phyloP scores from a whole-genome alignment of 768 basidiomycete genomes.

The Agaricus bisporus region DNA sequence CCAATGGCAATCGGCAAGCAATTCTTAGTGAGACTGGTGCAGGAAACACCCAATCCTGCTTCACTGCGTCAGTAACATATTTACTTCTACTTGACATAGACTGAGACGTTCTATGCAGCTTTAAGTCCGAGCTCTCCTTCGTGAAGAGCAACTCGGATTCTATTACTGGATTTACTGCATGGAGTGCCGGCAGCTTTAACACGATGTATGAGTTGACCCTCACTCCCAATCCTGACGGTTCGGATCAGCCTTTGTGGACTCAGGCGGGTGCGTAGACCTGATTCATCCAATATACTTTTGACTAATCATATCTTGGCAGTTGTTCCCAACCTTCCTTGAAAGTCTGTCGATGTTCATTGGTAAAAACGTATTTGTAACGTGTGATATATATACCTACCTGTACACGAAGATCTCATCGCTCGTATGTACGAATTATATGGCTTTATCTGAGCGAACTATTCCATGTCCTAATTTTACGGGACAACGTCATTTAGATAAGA shows the following conservation, averaged over 20 bases:
- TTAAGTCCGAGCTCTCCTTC: slow-evolving; percentile 37
- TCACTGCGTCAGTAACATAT: slow-evolving; percentile 23
- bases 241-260: slow-evolving; percentile 40
- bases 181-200: slow-evolving; percentile 49
- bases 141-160: slow-evolving; percentile 36
- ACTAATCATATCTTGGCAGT: background rate
- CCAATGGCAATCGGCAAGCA: slow-evolving; percentile 28
- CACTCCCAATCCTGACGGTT: slow-evolving; percentile 40
- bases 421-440: no score
- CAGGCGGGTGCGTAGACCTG: slow-evolving; percentile 27
- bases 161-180: slow-evolving; percentile 46
- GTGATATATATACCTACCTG: no score
- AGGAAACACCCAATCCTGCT: slow-evolving; percentile 43
- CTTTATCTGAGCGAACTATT: background rate
- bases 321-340: slow-evolving; percentile 4
- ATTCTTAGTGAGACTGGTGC: slow-evolving; percentile 47
- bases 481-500: background rate
- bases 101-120: slow-evolving; percentile 17
- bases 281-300: background rate
- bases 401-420: no score
- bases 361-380: background rate
- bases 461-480: no score
- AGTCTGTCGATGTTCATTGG: background rate
- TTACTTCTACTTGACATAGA: background rate
- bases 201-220: slow-evolving; percentile 43